phyloP scores from a whole-genome alignment of 208 protist genomes.

The Tritrichomonas foetus region DNA sequence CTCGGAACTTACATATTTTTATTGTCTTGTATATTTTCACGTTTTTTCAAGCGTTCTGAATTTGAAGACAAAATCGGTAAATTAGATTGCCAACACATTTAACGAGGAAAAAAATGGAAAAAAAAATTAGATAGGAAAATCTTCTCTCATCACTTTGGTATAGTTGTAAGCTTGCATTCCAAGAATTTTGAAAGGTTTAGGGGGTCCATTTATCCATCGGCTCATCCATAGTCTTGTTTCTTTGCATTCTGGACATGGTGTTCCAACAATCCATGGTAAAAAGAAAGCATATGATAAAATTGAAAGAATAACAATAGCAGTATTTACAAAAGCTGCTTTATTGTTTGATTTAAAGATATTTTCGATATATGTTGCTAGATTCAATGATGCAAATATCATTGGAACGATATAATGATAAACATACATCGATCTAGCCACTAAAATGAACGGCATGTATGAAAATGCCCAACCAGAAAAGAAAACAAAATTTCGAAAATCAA shows the following conservation, averaged over 20 bases:
- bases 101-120: no score
- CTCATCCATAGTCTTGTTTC: not conserved
- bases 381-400: not conserved
- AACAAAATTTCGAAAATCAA: not conserved
- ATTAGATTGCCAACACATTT: no score
- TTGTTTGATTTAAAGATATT: not conserved
- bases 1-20: no score
- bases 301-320: not conserved
- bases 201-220: not conserved
- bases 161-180: no score
- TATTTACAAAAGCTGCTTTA: no score
- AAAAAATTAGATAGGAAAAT: no score
- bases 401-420: slow-evolving; percentile 23
- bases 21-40: no score
- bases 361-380: not conserved
- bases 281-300: not conserved
- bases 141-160: no score
- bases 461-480: not conserved
- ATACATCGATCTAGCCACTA: not conserved
- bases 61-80: no score
- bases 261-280: not conserved
- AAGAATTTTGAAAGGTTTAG: not conserved
- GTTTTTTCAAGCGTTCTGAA: no score
- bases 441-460: slow-evolving; percentile 4
- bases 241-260: not conserved